These are phyloP conservation scores for Clausena lansium DNA, from an alignment of 345 rosid genomes.

Conservation along the genomic window DNA sequence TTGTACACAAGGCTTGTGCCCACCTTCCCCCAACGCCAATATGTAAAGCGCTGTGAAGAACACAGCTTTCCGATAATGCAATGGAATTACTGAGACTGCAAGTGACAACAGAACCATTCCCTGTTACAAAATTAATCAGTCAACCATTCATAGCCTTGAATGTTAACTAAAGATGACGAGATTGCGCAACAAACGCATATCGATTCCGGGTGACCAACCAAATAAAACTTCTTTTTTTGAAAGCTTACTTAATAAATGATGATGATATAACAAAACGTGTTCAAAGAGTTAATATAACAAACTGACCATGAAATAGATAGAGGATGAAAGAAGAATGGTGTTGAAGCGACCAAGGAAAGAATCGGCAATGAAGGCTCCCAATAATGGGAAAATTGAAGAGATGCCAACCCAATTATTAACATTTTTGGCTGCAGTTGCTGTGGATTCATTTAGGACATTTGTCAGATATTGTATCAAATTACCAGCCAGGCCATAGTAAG, in stretches of 20 bases:
- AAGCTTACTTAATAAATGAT: too few species aligned
- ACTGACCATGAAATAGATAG: constrained; percentile 51
- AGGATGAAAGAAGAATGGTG: constrained; percentile 65
- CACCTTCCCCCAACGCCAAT: constrained; percentile 84
- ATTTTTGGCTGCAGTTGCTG: constrained; percentile 57
- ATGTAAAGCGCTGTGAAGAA: constrained; percentile 72
- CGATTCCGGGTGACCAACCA: too few species aligned
- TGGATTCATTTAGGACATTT: constrained; percentile 52
- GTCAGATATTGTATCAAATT: constrained; percentile 77
- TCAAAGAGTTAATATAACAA: not conserved
- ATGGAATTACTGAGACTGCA: constrained; percentile 54
- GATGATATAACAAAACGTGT: too few species aligned
- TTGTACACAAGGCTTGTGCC: constrained; percentile 92
- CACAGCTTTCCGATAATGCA: constrained; percentile 34
- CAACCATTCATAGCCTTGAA: too few species aligned
- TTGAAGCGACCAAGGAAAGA: constrained; percentile 86
- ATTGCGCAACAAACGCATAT: too few species aligned
- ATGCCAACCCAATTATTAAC: constrained; percentile 83
- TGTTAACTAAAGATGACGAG: too few species aligned
- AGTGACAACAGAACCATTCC: constrained; percentile 68
- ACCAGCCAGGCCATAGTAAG: constrained; percentile 73
- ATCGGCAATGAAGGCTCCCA: constrained; percentile 80
- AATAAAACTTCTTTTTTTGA: too few species aligned
- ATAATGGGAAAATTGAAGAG: constrained; percentile 66
- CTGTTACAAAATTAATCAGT: constrained; percentile 26